Evolutionary conservation across 768 basidiomycete genomes (phyloP).

Genomic region (Calocybe gangraenosa): DNA sequence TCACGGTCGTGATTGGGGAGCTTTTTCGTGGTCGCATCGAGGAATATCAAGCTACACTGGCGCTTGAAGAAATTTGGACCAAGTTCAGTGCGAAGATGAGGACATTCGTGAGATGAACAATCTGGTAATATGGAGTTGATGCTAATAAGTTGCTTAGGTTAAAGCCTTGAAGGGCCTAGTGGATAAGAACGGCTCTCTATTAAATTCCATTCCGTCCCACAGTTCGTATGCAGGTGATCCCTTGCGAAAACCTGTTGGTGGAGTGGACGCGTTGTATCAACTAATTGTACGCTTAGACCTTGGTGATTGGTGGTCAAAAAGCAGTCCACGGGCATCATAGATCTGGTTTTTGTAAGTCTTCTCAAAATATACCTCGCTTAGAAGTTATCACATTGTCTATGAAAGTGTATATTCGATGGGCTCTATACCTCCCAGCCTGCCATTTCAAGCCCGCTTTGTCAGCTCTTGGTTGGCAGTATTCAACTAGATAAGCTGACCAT

Average conservation of each 20-base stretch:
- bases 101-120: slow-evolving; percentile 45
- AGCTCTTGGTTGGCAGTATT: not conserved
- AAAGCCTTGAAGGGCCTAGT: slow-evolving; percentile 50
- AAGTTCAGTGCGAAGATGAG: slow-evolving; percentile 54
- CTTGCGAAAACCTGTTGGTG: slow-evolving; percentile 37
- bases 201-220: slow-evolving; percentile 19
- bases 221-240: slow-evolving; percentile 20
- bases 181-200: slow-evolving; percentile 40
- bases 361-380: too few relatives aligned
- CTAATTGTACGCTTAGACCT: slow-evolving; percentile 51
- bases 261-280: slow-evolving; percentile 50
- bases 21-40: slow-evolving; percentile 47
- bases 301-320: slow-evolving; percentile 53
- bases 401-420: slow-evolving; percentile 14
- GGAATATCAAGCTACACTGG: slow-evolving; percentile 61
- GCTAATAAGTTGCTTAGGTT: slow-evolving; percentile 33
- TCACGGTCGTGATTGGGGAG: slow-evolving; percentile 63
- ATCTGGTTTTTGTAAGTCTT: not conserved
- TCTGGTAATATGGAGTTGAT: not conserved
- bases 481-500: slow-evolving; percentile 25
- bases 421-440: slow-evolving; percentile 31
- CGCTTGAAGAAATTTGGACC: slow-evolving; percentile 49
- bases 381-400: not conserved
- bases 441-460: not conserved
- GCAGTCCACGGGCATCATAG: not conserved